Percentiles rank a stretch among this genome's conserved stretches.
Evolutionary conservation across 1,284 basidiomycete genomes (phyloP).

Genomic region (Cutaneotrichosporon sp.): DNA sequence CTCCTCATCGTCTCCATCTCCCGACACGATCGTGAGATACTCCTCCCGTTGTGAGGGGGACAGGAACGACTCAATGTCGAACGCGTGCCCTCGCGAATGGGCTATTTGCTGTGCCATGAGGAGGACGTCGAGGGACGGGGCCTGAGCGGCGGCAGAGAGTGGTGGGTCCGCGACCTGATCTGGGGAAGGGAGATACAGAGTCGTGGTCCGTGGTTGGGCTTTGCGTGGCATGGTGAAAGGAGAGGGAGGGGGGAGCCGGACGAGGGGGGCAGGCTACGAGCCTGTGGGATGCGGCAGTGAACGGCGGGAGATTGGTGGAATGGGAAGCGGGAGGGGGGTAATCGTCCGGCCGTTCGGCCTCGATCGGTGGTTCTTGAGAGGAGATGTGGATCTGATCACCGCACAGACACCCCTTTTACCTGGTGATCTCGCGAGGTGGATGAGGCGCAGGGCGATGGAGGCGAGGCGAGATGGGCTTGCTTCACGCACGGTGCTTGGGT

Average conservation of each 20-base stretch:
- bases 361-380: too few species aligned
- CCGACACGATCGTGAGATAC: slow-evolving; percentile 14
- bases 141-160: neutral
- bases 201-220: slow-evolving; percentile 22
- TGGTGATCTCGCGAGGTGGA: too few species aligned
- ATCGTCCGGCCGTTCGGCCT: too few species aligned
- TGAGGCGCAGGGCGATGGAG: too few species aligned
- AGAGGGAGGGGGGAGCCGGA: too few species aligned
- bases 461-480: too few species aligned
- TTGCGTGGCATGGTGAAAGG: slow-evolving; percentile 23
- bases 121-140: slow-evolving; percentile 29
- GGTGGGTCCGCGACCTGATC: slow-evolving; percentile 1
- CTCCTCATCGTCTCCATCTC: neutral
- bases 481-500: too few species aligned
- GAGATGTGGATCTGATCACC: too few species aligned
- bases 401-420: neutral
- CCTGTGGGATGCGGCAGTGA: too few species aligned
- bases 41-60: slow-evolving; percentile 24
- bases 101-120: slow-evolving; percentile 35
- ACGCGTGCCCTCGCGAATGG: slow-evolving; percentile 22
- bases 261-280: too few species aligned
- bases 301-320: too few species aligned
- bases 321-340: too few species aligned
- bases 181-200: slow-evolving; percentile 26
- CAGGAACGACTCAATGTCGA: slow-evolving; percentile 37